Base-by-base conservation (phyloP, 2,329 filamentous ascomycete species). In the Epicoccum sorghinum region DNA sequence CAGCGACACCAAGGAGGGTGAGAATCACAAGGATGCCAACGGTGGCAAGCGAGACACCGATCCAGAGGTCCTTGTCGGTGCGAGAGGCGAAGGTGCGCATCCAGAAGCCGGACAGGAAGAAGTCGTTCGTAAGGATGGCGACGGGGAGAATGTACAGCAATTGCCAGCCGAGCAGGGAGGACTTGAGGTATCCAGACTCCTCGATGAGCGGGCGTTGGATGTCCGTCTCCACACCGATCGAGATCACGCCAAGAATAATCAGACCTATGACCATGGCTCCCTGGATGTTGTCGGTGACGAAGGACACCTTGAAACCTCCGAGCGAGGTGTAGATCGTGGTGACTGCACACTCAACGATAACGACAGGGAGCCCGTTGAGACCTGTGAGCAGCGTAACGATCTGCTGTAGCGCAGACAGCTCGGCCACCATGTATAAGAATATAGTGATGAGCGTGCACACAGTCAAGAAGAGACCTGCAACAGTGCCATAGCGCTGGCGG, bases 61-160 rank as follows among this genome's bases (percentile, higher is more conserved):
- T 80, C 80, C 85, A 87, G 6, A 95, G 83, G 68, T 93, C 90
- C 66, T 83, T 87, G 79, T 95, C 90, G 0, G 88, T 90, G 72
- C 84, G 88, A 46, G 89, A 89, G 14, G 90, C 88, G 67, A 95
- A 95, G 4, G 90, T 90, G 45, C 90, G 87, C 73, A 93, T 84
- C 90, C 90, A 95, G 75, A 91, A 92, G 61, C 86, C 88, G 29
- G 89, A 91, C 38, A 95, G 80, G 79, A 95, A 95, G 80, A 95
- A 93, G 78, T 93, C 87, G 77, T 93, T 95, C 55, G 90, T 93
- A 51, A 93, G 70, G 60, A 95, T 84, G 39, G 90, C 90, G 5
- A 95, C 83, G 0, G 91, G 89, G 1, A 95, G 82, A 61, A 95
- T 93, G 77, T 93, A 95, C 32, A 95, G 79, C 12, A 95, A 83